Conservation (phyloP, 192 early-diverging fungal species). For the Cladochytrium replicatum region DNA sequence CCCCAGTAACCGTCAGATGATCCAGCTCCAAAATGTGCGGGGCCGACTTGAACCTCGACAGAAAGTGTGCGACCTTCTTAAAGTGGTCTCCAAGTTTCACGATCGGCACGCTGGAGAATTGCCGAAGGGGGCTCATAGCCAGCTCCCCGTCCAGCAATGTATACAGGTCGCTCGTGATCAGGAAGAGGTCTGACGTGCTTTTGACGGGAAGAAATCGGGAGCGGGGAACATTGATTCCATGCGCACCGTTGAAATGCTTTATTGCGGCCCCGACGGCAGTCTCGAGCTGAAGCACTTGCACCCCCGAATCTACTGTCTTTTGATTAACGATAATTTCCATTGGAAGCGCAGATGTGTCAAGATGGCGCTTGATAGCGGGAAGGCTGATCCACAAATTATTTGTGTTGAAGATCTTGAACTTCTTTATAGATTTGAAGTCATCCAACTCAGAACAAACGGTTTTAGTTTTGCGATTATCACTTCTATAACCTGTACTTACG, state of each 20-base stretch:
- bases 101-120: constrained; percentile 85
- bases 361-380: constrained; percentile 55
- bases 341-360: constrained; percentile 64
- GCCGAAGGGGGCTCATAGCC: constrained; percentile 81
- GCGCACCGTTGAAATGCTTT: constrained; percentile 90
- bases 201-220: constrained; percentile 97
- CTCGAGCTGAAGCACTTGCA: constrained; percentile 97
- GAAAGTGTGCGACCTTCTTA: constrained; percentile 90
- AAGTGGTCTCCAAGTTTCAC: constrained; percentile 98
- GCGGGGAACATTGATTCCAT: constrained; percentile 97
- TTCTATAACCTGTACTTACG: constrained; percentile 13
- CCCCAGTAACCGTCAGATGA: constrained; percentile 96
- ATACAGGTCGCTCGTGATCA: constrained; percentile 94
- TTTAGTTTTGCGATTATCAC: not conserved
- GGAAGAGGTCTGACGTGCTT: constrained; percentile 92
- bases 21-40: constrained; percentile 96
- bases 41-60: constrained; percentile 78
- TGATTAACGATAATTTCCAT: constrained; percentile 96
- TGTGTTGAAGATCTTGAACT: constrained; percentile 99
- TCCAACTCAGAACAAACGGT: constrained; percentile 45
- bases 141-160: constrained; percentile 87
- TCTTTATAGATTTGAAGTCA: constrained; percentile 98
- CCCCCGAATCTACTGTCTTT: constrained; percentile 88
- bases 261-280: constrained; percentile 98
- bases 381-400: constrained; percentile 45